Base-by-base conservation (phyloP, 108 stramenopile genomes). In the Nitzschia sp. region DNA sequence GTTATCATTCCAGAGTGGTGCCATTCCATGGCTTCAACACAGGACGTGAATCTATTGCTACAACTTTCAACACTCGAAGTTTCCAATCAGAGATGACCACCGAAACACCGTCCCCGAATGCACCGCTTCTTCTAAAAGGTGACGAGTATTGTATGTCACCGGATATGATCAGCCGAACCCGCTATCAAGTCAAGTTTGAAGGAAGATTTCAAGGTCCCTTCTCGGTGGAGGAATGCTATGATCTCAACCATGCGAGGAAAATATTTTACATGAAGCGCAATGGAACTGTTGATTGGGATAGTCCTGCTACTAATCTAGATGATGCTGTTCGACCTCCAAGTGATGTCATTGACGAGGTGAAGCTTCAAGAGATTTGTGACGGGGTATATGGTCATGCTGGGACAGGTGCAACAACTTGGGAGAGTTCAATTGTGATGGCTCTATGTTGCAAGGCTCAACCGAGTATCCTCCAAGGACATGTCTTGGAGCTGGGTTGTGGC, bases 331-430 rank as follows among this genome's bases (percentile, higher is more conserved):
- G 1, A 50, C 48, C 48, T 50, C 15, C 19, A 50, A 34, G 57
- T 40, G n/a, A 19, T 14, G 11, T 39, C 10, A 37, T 58, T 12
- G 21, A 53, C 7, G 19, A 37, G 41, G 64, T 65, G 41, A 53
- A 80, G 22, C 69, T 88, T 11, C 87, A 83, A 79, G 87, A 88
- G 72, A 83, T 85, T 41, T 65, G 63, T 42, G 50, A 71, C 25
- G 71, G 73, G 24, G 50, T 67, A 0, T 54, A 72, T 39, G 12
- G 14, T 8, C 40, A 65, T n/a, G 77, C 63, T 2, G 82, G 84
- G 3, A 88, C 87, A 12, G 87, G 87, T 20, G 62, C 74, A 10
- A 77, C 58, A 21, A 85, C 87, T 39, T 89, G 87, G 87, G 87
- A 89, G 48, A 76, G 78, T 21, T 79, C 83, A 10, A 69, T 91